A percentile compares a stretch with the other conserved stretches of the same genome.
Conservation (phyloP, 1,139 yeast species). For the Kurtzmaniella quercitrusa region DNA sequence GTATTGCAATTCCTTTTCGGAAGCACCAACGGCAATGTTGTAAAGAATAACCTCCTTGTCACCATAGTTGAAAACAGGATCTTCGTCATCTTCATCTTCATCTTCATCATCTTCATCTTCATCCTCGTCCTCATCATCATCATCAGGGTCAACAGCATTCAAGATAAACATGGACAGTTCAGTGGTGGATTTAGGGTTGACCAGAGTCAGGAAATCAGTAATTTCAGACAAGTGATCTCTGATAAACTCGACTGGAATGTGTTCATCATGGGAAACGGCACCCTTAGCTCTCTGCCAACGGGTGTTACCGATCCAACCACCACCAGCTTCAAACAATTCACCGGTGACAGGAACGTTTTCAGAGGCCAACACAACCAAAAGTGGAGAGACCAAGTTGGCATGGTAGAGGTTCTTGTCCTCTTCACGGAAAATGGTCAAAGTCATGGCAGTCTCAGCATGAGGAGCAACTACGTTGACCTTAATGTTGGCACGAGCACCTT, state of each 20-base stretch:
- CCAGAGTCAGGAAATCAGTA: conserved; percentile 57
- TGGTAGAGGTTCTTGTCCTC: conserved; percentile 77
- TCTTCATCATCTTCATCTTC: conserved; percentile 48
- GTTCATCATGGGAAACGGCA: conserved; percentile 55
- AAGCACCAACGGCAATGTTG: conserved; percentile 88
- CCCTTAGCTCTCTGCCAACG: conserved; percentile 96
- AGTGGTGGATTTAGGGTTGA: conserved; percentile 60
- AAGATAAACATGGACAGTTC: conserved; percentile 80
- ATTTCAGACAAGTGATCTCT: conserved; percentile 64
- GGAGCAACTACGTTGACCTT: conserved; percentile 87
- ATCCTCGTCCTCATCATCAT: conserved; percentile 44
- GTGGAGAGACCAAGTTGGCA: conserved; percentile 89
- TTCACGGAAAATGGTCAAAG: conserved; percentile 76
- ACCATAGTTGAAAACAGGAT: conserved; percentile 45
- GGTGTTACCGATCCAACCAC: conserved; percentile 94
- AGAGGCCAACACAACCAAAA: conserved; percentile 71
- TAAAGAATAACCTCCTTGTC: conserved; percentile 77
- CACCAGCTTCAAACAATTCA: conserved; percentile 50
- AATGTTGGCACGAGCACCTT: conserved; percentile 78
- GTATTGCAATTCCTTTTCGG: conserved; percentile 69
- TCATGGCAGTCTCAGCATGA: conserved; percentile 98
- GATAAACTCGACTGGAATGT: conserved; percentile 66
- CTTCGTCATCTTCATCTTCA: conserved; percentile 43
- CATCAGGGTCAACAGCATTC: conserved; percentile 56
- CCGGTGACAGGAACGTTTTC: conserved; percentile 59